Evolutionary conservation across 2,329 filamentous ascomycete genomes (phyloP), one percentile per base, ranked within the genome.

Genomic region (Cercospora sp.): DNA sequence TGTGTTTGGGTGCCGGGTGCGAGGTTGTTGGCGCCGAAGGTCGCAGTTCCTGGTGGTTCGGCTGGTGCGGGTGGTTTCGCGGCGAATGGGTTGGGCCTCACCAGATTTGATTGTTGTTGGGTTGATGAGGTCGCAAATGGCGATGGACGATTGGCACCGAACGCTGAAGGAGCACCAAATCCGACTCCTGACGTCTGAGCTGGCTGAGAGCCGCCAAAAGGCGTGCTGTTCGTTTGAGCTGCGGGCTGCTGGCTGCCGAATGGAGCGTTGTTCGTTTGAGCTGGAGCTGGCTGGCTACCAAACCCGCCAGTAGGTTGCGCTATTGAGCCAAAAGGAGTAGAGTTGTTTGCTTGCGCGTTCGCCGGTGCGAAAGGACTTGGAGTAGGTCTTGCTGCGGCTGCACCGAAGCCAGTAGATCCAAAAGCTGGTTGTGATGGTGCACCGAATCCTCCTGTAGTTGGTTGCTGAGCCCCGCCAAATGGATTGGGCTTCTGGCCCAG

Each of bases 101-200:
- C 65, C 37, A 69, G 61, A 26, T 45, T 45, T 5, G 51, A 30
- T 26, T 40, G 57, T 55, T 53, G 70, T 59, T 75, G 72, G 13
- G 68, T 66, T 24, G 82, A 77, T 18, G 82, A 77, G 66, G 83
- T 78, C 13, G 81, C 81, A 70, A 85, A 84, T 1, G 80, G 75
- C 60, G 74, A 77, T 21, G 66, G 72, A 63, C 68, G 75, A 75
- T 51, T 68, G 18, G 70, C 71, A 16, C 74, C 70, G 18, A 75
- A 72, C 21, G 70, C 66, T n/a, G 72, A 71, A 8, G 73, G 65
- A 53, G 73, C 67, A 43, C 69, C 66, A 34, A 72, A 72, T 28
- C 40, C 67, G 1, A 66, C 62, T 12, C 58, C 61, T 7, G 28
- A 40, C 37, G 64, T 61, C 49, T 71, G 69, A 13, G 61, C 45